Evolutionary conservation across 2,329 filamentous ascomycete species (phyloP).

Genomic region (Aspergillus fijiensis): DNA sequence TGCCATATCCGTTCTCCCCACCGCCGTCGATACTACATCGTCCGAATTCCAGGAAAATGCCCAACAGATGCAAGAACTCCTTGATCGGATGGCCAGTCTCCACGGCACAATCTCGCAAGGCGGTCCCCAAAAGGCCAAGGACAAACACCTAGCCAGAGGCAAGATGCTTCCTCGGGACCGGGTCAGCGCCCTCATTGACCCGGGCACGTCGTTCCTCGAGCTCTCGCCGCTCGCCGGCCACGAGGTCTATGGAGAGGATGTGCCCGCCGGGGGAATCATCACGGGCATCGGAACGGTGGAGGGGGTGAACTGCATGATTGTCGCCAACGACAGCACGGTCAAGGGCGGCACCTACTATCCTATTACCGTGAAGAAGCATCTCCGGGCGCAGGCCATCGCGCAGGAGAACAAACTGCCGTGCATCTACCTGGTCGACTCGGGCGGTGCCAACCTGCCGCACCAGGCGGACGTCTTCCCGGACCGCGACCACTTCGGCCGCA

Average conservation of each 20-base stretch:
- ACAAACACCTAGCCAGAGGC: constrained; percentile 81
- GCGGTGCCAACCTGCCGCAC: constrained; percentile 90
- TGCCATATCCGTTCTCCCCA: constrained; percentile 77
- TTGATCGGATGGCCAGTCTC: constrained; percentile 66
- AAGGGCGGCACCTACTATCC: constrained; percentile 98
- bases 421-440: constrained; percentile 94
- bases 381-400: constrained; percentile 86
- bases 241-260: constrained; percentile 82
- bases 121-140: constrained; percentile 75
- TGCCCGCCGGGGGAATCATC: constrained; percentile 87
- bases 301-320: constrained; percentile 87
- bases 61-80: constrained; percentile 71
- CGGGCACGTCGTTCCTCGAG: constrained; percentile 86
- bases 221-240: constrained; percentile 89
- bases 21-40: constrained; percentile 72
- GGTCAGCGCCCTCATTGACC: constrained; percentile 81
- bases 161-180: constrained; percentile 95
- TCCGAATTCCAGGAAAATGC: constrained; percentile 80
- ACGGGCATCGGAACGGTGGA: constrained; percentile 88
- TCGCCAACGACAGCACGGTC: constrained; percentile 94
- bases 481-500: constrained; percentile 89
- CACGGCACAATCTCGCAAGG: constrained; percentile 72
- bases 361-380: constrained; percentile 95
- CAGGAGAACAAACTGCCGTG: constrained; percentile 81
- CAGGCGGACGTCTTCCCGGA: constrained; percentile 97